Base-by-base conservation (phyloP, 176 grass and related monocot genomes). In the Rhipidocladum racemiflorum region DNA sequence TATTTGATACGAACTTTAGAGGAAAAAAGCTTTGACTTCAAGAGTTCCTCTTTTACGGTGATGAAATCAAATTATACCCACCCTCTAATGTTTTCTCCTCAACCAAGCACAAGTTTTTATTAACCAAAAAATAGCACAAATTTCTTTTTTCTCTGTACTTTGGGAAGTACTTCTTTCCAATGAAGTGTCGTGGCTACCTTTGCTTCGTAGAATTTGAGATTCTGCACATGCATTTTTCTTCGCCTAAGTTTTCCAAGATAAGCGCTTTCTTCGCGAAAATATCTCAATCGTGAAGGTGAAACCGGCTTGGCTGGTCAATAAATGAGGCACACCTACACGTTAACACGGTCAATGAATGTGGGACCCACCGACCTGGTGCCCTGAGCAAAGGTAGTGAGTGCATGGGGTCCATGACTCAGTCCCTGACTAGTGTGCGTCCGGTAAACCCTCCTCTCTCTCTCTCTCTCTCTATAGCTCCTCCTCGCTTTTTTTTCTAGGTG, bases 341-440 rank as follows among this genome's bases (percentile, higher is more conserved):
- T 79, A 35, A 63, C 60, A 39, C 71, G 72, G 83, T 72, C 87
- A 89, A 89, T 89, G 44, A 63, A 71, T 45, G 27, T 0, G n/a
- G 83, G 71, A 77, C 77, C 83, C 77, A 71, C 62, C n/a, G 18
- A 40, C 81, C 43, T 51, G 68, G 39, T 24, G 60, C 61, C 61
- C 87, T 81, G 62, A 81, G 32, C 70, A 81, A 75, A 85, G 72
- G 72, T 63, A 46, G 87, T 48, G 82, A 61, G 61, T 76, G 49
- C 62, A 27, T 13, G 70, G 76, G 87, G 21, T 55, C 87, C 85
- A 71, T 29, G 4, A 0, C 35, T 64, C 77, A 85, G 77, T 76
- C 53, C 34, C 76, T 76, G 87, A 81, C 71, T 64, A 42, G 51
- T 34, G 74, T 25, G 51, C 42, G 55, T 75, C 75, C 75, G 14